Evolutionary conservation across 2,329 filamentous ascomycete species (phyloP).

Genomic region (Escovopsis weberi): DNA sequence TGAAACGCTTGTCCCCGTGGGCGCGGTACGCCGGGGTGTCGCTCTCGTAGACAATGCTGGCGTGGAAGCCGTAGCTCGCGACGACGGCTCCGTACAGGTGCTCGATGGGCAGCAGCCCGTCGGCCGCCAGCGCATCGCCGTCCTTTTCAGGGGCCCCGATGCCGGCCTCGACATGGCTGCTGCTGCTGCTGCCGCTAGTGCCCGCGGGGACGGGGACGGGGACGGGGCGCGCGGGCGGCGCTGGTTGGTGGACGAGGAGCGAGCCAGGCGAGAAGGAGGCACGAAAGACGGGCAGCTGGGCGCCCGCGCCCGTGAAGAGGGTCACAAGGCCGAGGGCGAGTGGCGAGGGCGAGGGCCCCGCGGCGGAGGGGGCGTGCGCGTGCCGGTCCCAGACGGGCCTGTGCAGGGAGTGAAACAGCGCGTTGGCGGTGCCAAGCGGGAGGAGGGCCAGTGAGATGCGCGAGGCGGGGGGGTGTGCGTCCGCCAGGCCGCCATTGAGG

Average conservation of each 20-base stretch:
- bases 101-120: conserved; percentile 18
- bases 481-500: conserved; percentile 43
- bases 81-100: conserved; percentile 65
- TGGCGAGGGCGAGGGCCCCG: conserved; percentile 14
- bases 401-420: conserved; percentile 47
- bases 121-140: conserved; percentile 7
- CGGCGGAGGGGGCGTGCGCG: conserved; percentile 8
- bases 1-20: conserved; percentile 64
- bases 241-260: conserved; percentile 24
- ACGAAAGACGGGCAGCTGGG: conserved; percentile 45
- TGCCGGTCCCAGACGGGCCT: conserved; percentile 34
- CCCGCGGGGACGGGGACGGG: too few relatives aligned
- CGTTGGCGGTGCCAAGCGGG: conserved; percentile 52
- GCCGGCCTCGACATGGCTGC: background rate
- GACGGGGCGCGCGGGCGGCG: background rate
- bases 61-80: conserved; percentile 80
- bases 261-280: conserved; percentile 47
- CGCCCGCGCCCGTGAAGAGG: conserved; percentile 41
- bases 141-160: background rate
- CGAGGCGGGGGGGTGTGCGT: background rate
- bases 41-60: conserved; percentile 77
- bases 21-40: conserved; percentile 71
- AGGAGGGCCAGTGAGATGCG: conserved; percentile 36
- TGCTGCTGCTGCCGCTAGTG: background rate
- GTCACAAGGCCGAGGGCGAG: conserved; percentile 39